A percentile compares a stretch with the other conserved stretches of the same genome.
Conservation (phyloP, 2,329 filamentous ascomycete species). For the Diaporthe citri region DNA sequence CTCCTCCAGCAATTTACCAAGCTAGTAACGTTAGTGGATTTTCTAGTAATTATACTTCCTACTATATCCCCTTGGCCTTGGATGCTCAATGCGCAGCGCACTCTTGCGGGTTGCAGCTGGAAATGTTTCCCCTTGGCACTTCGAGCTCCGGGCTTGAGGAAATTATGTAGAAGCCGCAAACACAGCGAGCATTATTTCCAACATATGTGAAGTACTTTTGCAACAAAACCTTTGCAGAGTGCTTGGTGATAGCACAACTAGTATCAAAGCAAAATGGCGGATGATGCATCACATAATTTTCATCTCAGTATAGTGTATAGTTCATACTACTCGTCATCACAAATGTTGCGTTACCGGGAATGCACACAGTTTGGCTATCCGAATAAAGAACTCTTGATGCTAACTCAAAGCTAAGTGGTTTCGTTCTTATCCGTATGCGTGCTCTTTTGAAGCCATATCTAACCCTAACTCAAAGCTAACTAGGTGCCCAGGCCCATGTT, state of each 20-base stretch:
- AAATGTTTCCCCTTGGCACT: not conserved
- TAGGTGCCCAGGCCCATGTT: not conserved
- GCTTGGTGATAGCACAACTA: not conserved
- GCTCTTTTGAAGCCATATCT: no score
- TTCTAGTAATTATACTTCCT: not conserved
- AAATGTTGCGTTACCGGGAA: not conserved
- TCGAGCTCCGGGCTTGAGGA: not conserved
- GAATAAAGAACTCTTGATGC: not conserved
- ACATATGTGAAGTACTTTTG: not conserved
- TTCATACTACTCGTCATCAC: not conserved
- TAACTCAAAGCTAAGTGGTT: not conserved
- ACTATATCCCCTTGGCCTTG: not conserved
- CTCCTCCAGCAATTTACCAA: not conserved
- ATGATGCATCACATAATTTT: not conserved
- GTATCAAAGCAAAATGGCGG: not conserved
- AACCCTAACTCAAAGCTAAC: conserved; percentile 1
- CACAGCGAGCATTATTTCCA: not conserved
- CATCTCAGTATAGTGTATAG: not conserved
- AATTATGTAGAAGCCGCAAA: not conserved
- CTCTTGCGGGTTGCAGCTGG: not conserved
- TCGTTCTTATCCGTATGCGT: no score
- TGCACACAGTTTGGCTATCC: not conserved
- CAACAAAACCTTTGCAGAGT: not conserved
- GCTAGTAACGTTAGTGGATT: not conserved
- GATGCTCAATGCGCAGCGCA: not conserved